Conservation (phyloP, 345 rosid species). For the Acer campestre region DNA sequence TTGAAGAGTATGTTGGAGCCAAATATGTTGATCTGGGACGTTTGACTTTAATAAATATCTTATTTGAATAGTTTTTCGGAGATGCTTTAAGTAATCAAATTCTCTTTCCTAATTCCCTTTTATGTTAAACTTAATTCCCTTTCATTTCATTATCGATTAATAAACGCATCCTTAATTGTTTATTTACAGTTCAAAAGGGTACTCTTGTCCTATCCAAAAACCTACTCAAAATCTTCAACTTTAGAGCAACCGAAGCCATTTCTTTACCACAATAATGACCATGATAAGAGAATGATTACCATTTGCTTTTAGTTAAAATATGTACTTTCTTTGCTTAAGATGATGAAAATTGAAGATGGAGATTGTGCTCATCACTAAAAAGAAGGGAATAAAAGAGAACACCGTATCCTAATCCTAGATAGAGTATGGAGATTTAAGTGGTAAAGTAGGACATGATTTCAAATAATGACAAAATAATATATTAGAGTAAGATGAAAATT, state of each 20-base stretch:
- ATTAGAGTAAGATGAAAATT: background rate
- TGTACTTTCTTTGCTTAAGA: constrained; percentile 5
- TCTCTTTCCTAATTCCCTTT: no score
- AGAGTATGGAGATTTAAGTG: background rate
- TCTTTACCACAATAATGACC: constrained; percentile 1
- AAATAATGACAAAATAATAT: background rate
- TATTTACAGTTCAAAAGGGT: background rate
- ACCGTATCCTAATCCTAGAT: background rate
- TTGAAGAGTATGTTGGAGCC: no score
- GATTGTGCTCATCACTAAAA: constrained; percentile 20
- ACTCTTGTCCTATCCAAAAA: background rate
- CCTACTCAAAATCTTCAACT: background rate
- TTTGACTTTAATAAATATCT: no score
- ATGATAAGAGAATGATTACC: constrained; percentile 36
- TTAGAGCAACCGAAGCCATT: background rate
- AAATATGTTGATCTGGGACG: no score
- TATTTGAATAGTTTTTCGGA: no score
- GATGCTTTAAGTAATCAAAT: no score
- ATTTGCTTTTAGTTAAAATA: constrained; percentile 11
- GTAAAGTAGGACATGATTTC: background rate
- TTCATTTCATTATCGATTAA: no score
- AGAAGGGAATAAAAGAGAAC: background rate
- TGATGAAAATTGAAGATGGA: background rate
- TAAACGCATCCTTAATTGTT: background rate
- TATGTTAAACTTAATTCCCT: no score